Evolutionary conservation across 257 asterid genomes (phyloP).

Genomic region (Petrea volubilis): DNA sequence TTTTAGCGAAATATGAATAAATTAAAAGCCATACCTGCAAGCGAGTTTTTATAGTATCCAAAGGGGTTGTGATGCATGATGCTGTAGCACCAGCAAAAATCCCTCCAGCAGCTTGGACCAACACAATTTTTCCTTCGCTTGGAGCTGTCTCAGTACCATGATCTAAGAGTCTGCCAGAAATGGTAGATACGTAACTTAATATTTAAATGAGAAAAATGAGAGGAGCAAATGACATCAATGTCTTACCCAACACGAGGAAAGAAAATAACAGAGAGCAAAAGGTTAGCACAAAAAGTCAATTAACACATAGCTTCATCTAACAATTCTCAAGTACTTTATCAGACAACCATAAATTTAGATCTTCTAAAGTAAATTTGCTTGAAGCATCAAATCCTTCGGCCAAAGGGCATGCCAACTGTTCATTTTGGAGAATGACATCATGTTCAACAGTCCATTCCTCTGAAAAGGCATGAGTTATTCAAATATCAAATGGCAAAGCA

Average conservation of each 20-base stretch:
- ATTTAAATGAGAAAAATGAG: neutral
- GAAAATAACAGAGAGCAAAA: no score
- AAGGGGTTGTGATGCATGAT: slow-evolving; percentile 85
- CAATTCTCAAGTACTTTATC: neutral
- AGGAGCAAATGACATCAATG: neutral
- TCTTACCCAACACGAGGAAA: slow-evolving; percentile 6
- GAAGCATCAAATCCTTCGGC: neutral
- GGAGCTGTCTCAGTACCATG: slow-evolving; percentile 51
- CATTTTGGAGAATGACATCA: neutral
- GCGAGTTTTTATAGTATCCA: slow-evolving; percentile 95
- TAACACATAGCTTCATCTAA: neutral
- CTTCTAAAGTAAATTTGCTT: neutral
- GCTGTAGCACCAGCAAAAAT: slow-evolving; percentile 90
- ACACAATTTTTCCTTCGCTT: slow-evolving; percentile 54
- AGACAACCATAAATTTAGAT: slow-evolving; percentile 1
- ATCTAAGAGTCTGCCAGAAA: slow-evolving; percentile 58
- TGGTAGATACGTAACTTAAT: neutral
- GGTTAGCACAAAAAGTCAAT: neutral
- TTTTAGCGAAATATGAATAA: neutral
- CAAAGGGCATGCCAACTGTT: neutral
- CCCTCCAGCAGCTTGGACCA: slow-evolving; percentile 97
- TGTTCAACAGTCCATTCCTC: neutral
- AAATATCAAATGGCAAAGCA: neutral
- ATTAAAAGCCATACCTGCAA: slow-evolving; percentile 54
- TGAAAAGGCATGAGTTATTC: neutral